Base-by-base conservation (phyloP, 192 early-diverging fungal genomes). In the Coemansia sp. region DNA sequence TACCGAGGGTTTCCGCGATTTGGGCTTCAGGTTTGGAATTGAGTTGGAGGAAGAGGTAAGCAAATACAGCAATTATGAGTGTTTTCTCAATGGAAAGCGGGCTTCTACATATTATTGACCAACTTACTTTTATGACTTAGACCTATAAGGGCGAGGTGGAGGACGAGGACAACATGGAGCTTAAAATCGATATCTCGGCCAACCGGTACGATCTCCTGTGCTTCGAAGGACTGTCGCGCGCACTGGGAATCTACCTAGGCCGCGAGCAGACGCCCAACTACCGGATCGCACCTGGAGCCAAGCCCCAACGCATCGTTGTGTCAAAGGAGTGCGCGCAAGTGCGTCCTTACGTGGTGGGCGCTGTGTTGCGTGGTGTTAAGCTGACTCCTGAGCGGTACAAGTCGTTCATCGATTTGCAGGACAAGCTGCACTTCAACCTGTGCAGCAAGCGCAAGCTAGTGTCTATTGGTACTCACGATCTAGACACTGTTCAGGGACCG, bases 11-110 rank as follows among this genome's bases (percentile, higher is more conserved):
- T 98, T 99, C 88, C 88, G 92, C 81, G 98, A 99, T 84, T 89
- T 99, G 61, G 98, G 98, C 81, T 99, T 99, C 87, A 92, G 96
- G 79, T 98, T 96, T 81, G 98, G 98, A 66, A 95, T 99, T 71
- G 97, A 99, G 87, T 87, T 99, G 43, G 97, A 99, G 71, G 97
- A 99, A 79, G 95, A 96, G 36, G 91, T 92, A 71, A 90, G 88
- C 15, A 73, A 92, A 92, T n/a, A 11, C 57, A 29, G 57, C 57
- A 58, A 34, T 58, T 16, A 11, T 0, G 16, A 29, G 1, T 5
- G 31, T 58, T 31, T 18, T 18, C 57, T 31, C 24, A 33, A 3
- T 16, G 29, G 16, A 33, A 27, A 27, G 27, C 27, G 27, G 27
- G 27, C 27, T 58, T 58, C 31, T 18, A 58, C 5, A 27, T 8